Percentiles rank a stretch among this genome's conserved stretches.
Evolutionary conservation across 2,329 filamentous ascomycete species (phyloP).

Genomic region (Phialophora expanda): DNA sequence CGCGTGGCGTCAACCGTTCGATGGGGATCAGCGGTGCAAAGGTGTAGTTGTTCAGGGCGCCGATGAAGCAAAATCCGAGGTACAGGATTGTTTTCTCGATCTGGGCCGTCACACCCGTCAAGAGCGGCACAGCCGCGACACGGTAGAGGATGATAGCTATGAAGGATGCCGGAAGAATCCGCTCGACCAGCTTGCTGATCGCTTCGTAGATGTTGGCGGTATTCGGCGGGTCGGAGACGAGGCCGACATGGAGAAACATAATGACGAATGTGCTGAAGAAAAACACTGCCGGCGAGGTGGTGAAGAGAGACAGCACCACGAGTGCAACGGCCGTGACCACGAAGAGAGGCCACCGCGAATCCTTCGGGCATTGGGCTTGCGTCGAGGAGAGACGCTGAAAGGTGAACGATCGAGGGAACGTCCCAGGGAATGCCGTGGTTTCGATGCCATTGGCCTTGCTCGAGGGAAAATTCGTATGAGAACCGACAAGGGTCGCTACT

Average conservation of each 20-base stretch:
- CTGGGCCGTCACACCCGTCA: conserved; percentile 76
- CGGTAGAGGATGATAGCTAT: conserved; percentile 85
- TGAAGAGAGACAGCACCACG: conserved; percentile 77
- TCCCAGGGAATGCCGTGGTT: conserved; percentile 80
- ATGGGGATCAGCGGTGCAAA: conserved; percentile 88
- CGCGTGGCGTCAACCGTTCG: conserved; percentile 85
- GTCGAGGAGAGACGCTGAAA: conserved; percentile 66
- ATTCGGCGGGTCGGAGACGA: conserved; percentile 84
- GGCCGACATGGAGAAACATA: conserved; percentile 85
- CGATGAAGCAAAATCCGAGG: conserved; percentile 89
- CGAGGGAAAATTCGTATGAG: conserved; percentile 66
- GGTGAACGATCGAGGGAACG: conserved; percentile 84
- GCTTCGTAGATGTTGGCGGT: conserved; percentile 70
- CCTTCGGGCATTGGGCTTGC: conserved; percentile 68
- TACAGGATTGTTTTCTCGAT: conserved; percentile 89
- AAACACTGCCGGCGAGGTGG: conserved; percentile 76
- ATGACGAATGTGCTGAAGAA: conserved; percentile 82
- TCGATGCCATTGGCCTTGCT: conserved; percentile 74
- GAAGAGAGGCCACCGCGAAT: conserved; percentile 83
- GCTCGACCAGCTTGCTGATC: conserved; percentile 77
- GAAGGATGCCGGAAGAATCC: conserved; percentile 85
- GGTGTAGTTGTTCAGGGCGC: conserved; percentile 91
- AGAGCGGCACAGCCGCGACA: conserved; percentile 75
- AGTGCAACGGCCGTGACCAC: conserved; percentile 82
- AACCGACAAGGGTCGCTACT: conserved; percentile 74